Base-by-base conservation (phyloP, 2,329 filamentous ascomycete genomes). In the Ploettnerulaceae sp. region DNA sequence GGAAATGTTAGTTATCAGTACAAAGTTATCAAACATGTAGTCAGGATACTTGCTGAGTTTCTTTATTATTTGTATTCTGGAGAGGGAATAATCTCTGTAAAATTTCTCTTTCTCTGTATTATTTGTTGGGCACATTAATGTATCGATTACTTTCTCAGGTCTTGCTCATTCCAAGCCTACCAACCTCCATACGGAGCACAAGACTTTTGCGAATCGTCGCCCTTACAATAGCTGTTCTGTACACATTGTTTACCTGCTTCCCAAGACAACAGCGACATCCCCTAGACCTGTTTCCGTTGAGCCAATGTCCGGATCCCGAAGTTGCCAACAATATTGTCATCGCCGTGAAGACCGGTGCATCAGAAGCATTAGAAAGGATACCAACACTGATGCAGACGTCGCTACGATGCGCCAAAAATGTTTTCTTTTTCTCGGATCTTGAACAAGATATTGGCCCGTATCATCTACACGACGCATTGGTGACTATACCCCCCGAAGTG, bases 381-480 rank as follows among this genome's bases (percentile, higher is more conserved):
- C 76, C 76, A 2, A 73, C 71, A 2, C 75, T 78, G 52, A 65
- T 79, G 18, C 62, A 75, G 54, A 77, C 75, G 4, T 67, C 68
- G 1, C 65, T 77, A 11, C 67, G 66, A 47, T 79, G 75, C 53
- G 56, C 71, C 4, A 63, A 34, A 4, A 60, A 81, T 53, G 73
- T 71, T 43, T 67, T 77, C 44, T 65, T 81, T 55, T 84, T 78
- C 60, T 74, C 73, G 28, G 79, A 84, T 53, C 66, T 82, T 49
- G 67, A 67, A 14, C 70, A 76, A 58, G 62, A 63, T 12, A 67
- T 77, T 28, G 71, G 63, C 8, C 69, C 69, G 7, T 58, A 67
- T 41, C 61, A 67, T 26, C 59, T 76, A 25, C 62, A 67, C 44
- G 73, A 77, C 56, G 70, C 68, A 38, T 66, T 77, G 22, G 5